A percentile compares a stretch with the other conserved stretches of the same genome.
Conservation (phyloP, 2,329 filamentous ascomycete genomes). For the Fusarium sarcochroum region DNA sequence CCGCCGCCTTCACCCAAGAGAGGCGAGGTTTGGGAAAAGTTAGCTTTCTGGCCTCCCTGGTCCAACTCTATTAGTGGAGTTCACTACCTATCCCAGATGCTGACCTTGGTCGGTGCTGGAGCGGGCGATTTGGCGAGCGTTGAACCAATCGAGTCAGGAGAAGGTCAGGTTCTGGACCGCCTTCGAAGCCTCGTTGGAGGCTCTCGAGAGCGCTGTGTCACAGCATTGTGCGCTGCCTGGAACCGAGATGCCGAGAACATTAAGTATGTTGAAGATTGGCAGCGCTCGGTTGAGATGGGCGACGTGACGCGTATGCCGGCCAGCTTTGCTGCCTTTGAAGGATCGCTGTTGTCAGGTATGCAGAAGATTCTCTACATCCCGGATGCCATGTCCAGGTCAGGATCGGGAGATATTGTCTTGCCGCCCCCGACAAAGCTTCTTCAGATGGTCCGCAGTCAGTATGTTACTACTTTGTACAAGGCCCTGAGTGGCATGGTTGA, state of each 20-base stretch:
- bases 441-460: constrained; percentile 91
- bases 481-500: constrained; percentile 96
- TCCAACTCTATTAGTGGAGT: constrained; percentile 94
- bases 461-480: constrained; percentile 94
- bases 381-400: constrained; percentile 83
- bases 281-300: constrained; percentile 81
- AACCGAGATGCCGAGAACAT: constrained; percentile 93
- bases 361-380: constrained; percentile 96
- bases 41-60: constrained; percentile 96
- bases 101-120: constrained; percentile 86
- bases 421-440: constrained; percentile 89
- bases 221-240: constrained; percentile 91
- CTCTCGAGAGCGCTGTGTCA: constrained; percentile 87
- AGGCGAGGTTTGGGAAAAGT: constrained; percentile 91
- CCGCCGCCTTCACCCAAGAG: constrained; percentile 82
- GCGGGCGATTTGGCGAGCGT: constrained; percentile 88
- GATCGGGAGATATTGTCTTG: constrained; percentile 81
- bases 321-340: constrained; percentile 88
- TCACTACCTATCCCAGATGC: constrained; percentile 86
- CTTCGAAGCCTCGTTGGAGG: constrained; percentile 81
- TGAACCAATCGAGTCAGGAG: constrained; percentile 71
- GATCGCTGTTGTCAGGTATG: constrained; percentile 84
- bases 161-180: constrained; percentile 74
- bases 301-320: constrained; percentile 94
- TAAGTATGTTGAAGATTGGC: constrained; percentile 95